Base-by-base conservation (phyloP, 2,329 filamentous ascomycete species). In the Verticillium longisporum region DNA sequence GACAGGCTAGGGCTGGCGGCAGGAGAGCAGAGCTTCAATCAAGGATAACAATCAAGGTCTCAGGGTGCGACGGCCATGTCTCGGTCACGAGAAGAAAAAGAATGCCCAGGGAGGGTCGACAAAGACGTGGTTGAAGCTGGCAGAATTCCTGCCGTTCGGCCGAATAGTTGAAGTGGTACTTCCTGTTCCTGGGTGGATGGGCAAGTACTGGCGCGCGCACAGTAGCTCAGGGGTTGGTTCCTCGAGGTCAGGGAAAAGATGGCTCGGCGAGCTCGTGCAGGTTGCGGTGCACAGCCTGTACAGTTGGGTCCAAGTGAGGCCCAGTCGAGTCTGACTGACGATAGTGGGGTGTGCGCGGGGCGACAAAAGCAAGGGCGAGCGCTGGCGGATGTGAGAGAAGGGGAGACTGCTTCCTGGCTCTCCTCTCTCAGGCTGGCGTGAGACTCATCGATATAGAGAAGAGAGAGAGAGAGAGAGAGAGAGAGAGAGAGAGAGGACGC, bases 41-140 rank as follows among this genome's bases (percentile, higher is more conserved):
- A 53, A 18, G 6, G 18, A 53, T 18, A 31, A 55, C 54, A 55
- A 34, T 32, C 9, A 61, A 41, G 36, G 57, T 59, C 45, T 59
- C 57, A 59, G 33, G 57, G 26, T 54, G 57, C 45, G 32, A 59
- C 41, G 45, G 32, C 57, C 57, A 59, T 59, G 57, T 59, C 57
- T 59, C 33, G 31, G 54, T 18, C 54, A 18, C 13, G 32, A 55
- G 26, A 14, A 26, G n/a, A 55, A 55, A 34, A 55, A 55, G 54
- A 55, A 55, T 53, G 45, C 45, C 45, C 45, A 53, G 54, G 26
- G 26, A 55, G 54, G 32, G 33, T 14, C 7, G 54, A 14, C 26
- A 33, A 26, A 55, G n/a, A 21, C 2, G 9, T 36, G 34, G 13
- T 36, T 9, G 26, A 54, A 55, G 18, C 15, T 21, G 21, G 45